Evolutionary conservation across 2,329 filamentous ascomycete species (phyloP), one percentile per base, ranked within the genome.

Genomic region (Helminthosporium solani): DNA sequence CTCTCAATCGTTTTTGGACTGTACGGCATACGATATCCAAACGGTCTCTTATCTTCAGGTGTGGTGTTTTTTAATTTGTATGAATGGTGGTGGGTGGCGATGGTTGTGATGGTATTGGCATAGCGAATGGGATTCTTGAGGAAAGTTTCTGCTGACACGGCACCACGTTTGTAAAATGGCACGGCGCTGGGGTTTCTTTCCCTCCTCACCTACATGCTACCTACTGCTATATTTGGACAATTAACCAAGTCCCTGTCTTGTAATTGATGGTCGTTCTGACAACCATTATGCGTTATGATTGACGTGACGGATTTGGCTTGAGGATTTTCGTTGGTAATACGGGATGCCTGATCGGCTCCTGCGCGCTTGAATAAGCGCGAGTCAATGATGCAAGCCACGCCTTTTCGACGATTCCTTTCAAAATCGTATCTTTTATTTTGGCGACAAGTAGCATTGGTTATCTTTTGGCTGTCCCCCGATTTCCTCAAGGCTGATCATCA

Each of bases 61-160:
- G 21, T 14, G n/a, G 23, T 21, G 5, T n/a, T 3, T 33, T 12
- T 35, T 35, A 20, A 21, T 25, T 11, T 21, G 25, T 3, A 23
- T 20, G 40, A 25, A 12, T 5, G 28, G 19, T 15, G 19, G 11
- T 6, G 37, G 35, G 3, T 16, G 18, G 34, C 27, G 28, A 30
- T 41, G 16, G 21, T 15, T 25, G n/a, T n/a, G n/a, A n/a, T 25
- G 23, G 23, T 25, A 25, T 25, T 25, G 23, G 23, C 23, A 6
- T 25, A 25, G 23, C 23, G 23, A 25, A 25, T 25, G 23, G 23
- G 23, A 9, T 6, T 25, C 9, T 9, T 9, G 23, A 5, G 39
- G 44, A 42, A 45, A 47, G 49, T 42, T 47, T 49, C 53, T 49
- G 50, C 45, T 34, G 34, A 47, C 50, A 56, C 47, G 47, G 53